These are phyloP conservation scores for Pseudocercospora cruenta DNA, from an alignment of 2,329 filamentous ascomycete species.

Conservation along the genomic window DNA sequence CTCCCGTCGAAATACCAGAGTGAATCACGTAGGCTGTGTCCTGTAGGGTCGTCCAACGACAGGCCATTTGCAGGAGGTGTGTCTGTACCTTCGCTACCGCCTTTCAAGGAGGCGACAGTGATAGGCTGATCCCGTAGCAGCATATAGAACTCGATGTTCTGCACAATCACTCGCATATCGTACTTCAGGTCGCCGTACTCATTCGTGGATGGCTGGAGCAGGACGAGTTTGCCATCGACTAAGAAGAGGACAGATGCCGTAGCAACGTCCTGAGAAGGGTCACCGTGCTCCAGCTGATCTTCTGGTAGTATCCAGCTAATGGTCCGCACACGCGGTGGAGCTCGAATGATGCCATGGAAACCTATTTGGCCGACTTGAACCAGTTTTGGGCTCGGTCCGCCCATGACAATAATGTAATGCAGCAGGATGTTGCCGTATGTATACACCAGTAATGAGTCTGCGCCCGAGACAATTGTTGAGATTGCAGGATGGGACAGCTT, in stretches of 20 bases:
- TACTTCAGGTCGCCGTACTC: constrained; percentile 88
- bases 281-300: constrained; percentile 83
- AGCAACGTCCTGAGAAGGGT: constrained; percentile 92
- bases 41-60: constrained; percentile 29
- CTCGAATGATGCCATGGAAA: constrained; percentile 93
- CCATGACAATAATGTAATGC: constrained; percentile 84
- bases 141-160: constrained; percentile 94
- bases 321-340: constrained; percentile 86
- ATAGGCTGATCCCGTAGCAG: constrained; percentile 79
- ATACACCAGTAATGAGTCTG: constrained; percentile 94
- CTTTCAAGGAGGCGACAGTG: constrained; percentile 27
- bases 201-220: constrained; percentile 83
- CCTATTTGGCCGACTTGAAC: constrained; percentile 97
- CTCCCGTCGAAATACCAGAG: constrained; percentile 93
- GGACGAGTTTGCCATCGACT: constrained; percentile 94
- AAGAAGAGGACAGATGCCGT: constrained; percentile 92
- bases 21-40: constrained; percentile 73
- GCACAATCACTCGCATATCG: constrained; percentile 94
- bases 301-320: constrained; percentile 96
- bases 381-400: constrained; percentile 68
- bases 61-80: constrained; percentile 25
- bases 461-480: constrained; percentile 82
- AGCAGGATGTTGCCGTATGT: constrained; percentile 96
- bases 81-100: constrained; percentile 20
- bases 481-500: constrained; percentile 84